Evolutionary conservation across 2,329 filamentous ascomycete species (phyloP).

Genomic region (Xylaria polymorpha): DNA sequence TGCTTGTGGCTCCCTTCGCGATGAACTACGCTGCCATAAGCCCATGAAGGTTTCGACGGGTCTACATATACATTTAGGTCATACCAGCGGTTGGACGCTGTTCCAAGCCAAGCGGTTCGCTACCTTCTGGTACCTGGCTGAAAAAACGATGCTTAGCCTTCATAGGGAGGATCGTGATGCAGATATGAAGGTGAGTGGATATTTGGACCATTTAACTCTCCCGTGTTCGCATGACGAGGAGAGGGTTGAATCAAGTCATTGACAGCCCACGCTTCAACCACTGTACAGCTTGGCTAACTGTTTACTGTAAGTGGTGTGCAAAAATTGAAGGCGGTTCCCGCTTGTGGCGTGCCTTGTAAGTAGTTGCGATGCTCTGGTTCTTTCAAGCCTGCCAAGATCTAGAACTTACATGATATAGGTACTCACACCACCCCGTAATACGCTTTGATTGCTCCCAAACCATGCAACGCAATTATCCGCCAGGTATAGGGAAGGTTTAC

Average conservation of each 20-base stretch:
- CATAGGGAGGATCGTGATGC: slow-evolving; percentile 40
- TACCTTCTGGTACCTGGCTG: slow-evolving; percentile 39
- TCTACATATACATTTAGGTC: slow-evolving; percentile 42
- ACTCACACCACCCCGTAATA: fast-evolving
- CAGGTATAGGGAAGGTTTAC: neutral
- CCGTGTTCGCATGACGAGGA: neutral
- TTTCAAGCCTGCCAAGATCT: neutral
- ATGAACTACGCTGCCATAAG: slow-evolving; percentile 38
- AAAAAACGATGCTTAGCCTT: slow-evolving; percentile 32
- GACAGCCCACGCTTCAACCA: too few species aligned
- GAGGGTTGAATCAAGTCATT: neutral
- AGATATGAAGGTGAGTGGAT: slow-evolving; percentile 15
- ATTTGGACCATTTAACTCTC: neutral
- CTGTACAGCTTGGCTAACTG: slow-evolving; percentile 6
- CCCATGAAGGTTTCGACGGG: slow-evolving; percentile 42
- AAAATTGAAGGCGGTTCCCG: slow-evolving; percentile 13
- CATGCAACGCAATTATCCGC: neutral
- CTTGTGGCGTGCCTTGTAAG: slow-evolving; percentile 33
- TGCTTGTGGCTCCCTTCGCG: slow-evolving; percentile 37
- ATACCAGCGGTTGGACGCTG: slow-evolving; percentile 41
- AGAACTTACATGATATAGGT: slow-evolving; percentile 17
- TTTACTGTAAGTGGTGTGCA: slow-evolving; percentile 35
- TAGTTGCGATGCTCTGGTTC: neutral
- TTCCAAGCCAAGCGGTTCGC: slow-evolving; percentile 41
- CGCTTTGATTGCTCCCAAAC: neutral